These are phyloP conservation scores for Paecilomyces niveus DNA, from an alignment of 2,329 filamentous ascomycete genomes.

Conservation along the genomic window DNA sequence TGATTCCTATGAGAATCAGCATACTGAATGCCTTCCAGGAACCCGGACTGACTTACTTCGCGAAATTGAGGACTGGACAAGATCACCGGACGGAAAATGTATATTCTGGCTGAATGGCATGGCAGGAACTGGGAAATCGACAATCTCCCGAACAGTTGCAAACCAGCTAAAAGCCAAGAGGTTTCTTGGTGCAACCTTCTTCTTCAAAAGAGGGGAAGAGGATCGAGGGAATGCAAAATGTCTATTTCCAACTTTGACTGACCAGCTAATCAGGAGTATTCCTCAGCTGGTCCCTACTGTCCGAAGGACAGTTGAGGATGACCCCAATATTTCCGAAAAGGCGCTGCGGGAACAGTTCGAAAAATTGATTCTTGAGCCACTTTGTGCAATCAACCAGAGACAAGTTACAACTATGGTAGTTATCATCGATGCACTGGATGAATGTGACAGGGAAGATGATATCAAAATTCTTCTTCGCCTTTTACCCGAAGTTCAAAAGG, in stretches of 20 bases:
- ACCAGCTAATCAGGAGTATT: conserved; percentile 20
- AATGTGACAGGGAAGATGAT: conserved; percentile 18
- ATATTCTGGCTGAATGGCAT: conserved; percentile 34
- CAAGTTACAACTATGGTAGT: conserved; percentile 9
- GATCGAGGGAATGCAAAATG: conserved; percentile 29
- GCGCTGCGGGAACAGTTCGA: conserved; percentile 20
- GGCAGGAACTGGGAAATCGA: conserved; percentile 26
- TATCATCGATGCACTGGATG: conserved; percentile 23
- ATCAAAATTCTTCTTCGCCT: conserved; percentile 15
- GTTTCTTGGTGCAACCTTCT: conserved; percentile 34
- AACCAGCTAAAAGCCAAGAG: conserved; percentile 9
- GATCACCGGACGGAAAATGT: conserved; percentile 9
- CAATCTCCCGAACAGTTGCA: conserved; percentile 28
- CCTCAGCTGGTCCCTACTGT: conserved; percentile 18
- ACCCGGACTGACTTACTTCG: conserved; percentile 16
- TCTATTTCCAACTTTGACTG: conserved; percentile 33
- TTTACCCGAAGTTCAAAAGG: conserved; percentile 6
- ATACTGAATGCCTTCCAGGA: conserved; percentile 17
- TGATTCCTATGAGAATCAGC: conserved; percentile 8
- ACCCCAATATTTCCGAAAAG: conserved; percentile 19
- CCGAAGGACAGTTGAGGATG: conserved; percentile 12
- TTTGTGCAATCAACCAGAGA: conserved; percentile 4
- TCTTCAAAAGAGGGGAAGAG: conserved; percentile 39
- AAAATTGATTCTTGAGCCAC: conserved; percentile 17
- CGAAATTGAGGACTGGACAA: conserved; percentile 18